Base-by-base conservation (phyloP, 1,139 yeast species). In the Debaryomyces udenii region DNA sequence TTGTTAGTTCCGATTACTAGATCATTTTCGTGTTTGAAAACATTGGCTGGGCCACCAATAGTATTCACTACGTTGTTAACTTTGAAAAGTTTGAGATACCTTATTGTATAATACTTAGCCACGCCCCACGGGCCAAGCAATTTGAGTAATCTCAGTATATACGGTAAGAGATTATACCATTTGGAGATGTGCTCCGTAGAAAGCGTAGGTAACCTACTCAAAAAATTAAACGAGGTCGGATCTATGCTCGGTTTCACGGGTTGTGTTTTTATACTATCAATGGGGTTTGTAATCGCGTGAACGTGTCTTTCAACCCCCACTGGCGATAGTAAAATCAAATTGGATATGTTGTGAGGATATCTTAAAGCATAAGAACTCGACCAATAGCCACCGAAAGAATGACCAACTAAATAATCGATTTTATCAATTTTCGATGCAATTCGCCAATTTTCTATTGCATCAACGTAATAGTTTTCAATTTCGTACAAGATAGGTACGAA, bases 291-390 rank as follows among this genome's bases (percentile, higher is more conserved):
- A 2, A 84, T 63, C 0, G 90, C 83, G 55, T 74, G 81, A 1
- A 84, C 78, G 41, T 80, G 81, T 40, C 88, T 70, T 51, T 88
- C 96, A 17, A 93, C 86, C 0, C 97, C 98, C 0, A 91, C 95
- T 0, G 99, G 99, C 1, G 96, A 86, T 2, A 88, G 81, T 28
- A 93, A 69, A 26, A 89, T 74, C 45, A 93, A 68, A 47, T 80
- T 79, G 18, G 78, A 68, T n/a, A 93, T 74, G 2, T 74, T 69
- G 1, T 76, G 68, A 0, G 96, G 94, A 42, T 63, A 48, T 38
- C 48, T 61, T 11, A 67, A 50, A 0, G 75, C 59, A 49, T 68
- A 73, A 1, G 74, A 67, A 3, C 68, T 74, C 22, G 70, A 61
- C 78, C 78, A 73, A 48, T 72, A 69, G 0, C 74, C 78, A 3